These are phyloP conservation scores for Pichia cabralensis DNA, from an alignment of 805 yeast species.

Conservation along the genomic window DNA sequence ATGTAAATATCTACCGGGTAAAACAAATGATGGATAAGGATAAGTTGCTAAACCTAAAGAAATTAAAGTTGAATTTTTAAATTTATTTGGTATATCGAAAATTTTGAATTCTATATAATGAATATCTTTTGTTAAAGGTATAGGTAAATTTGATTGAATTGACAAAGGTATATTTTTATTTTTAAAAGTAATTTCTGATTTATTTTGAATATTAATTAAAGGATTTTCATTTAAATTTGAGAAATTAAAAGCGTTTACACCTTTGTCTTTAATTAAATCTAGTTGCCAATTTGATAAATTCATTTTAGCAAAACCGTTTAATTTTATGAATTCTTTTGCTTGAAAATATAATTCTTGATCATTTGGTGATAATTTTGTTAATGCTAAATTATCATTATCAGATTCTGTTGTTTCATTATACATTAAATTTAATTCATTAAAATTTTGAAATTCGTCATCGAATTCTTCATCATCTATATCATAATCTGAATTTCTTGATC, in stretches of 20 bases:
- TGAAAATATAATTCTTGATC: conserved; percentile 64
- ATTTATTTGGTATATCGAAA: conserved; percentile 53
- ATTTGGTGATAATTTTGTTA: conserved; percentile 51
- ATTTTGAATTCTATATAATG: conserved; percentile 86
- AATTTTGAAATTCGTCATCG: not conserved
- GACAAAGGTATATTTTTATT: conserved; percentile 33
- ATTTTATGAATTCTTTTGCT: conserved; percentile 43
- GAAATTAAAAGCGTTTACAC: conserved; percentile 86
- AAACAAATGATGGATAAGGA: conserved; percentile 88
- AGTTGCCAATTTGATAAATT: conserved; percentile 42
- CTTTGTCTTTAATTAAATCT: conserved; percentile 72
- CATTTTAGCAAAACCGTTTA: conserved; percentile 28
- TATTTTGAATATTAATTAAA: conserved; percentile 28
- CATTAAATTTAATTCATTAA: conserved; percentile 1
- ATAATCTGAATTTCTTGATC: not conserved
- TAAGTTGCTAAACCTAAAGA: conserved; percentile 75
- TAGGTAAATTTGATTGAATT: conserved; percentile 72
- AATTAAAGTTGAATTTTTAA: conserved; percentile 33
- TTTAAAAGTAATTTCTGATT: conserved; percentile 40
- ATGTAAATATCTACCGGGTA: conserved; percentile 85
- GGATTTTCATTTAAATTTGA: conserved; percentile 1
- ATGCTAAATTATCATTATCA: conserved; percentile 48
- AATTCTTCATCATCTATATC: not conserved
- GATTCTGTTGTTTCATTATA: conserved; percentile 26
- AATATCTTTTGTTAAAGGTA: conserved; percentile 74